A percentile compares a stretch with the other conserved stretches of the same genome.
Conservation (phyloP, 495 filamentous ascomycete species). For the Penicillium paxilli region DNA sequence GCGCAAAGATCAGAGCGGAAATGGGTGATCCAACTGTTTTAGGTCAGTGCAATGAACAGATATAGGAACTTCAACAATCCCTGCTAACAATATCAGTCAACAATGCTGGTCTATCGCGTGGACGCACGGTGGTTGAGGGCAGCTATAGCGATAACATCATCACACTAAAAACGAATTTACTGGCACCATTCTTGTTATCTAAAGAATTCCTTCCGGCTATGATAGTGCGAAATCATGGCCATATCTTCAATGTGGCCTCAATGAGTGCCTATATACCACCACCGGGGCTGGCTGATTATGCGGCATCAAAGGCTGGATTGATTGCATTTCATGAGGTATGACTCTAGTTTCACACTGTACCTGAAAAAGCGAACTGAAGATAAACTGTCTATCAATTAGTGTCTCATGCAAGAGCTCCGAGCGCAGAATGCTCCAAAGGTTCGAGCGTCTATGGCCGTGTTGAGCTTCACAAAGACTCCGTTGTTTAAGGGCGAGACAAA, state of each 20-base stretch:
- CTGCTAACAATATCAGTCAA: background rate
- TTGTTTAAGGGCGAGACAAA: conserved; percentile 27
- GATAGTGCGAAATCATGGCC: conserved; percentile 58
- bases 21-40: conserved; percentile 5
- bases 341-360: background rate
- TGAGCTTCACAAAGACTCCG: conserved; percentile 37
- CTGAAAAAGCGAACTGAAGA: no score
- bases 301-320: conserved; percentile 65
- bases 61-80: conserved; percentile 3
- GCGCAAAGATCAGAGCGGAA: background rate
- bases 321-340: conserved; percentile 49
- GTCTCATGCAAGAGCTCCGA: conserved; percentile 52
- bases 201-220: conserved; percentile 77
- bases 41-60: background rate
- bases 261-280: conserved; percentile 70
- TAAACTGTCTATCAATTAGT: conserved; percentile 3
- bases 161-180: background rate
- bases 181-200: conserved; percentile 20
- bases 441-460: conserved; percentile 26
- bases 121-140: background rate
- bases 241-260: conserved; percentile 73
- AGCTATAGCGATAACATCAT: background rate
- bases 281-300: conserved; percentile 60
- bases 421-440: conserved; percentile 29
- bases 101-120: background rate